These are phyloP conservation scores for Claviceps capensis DNA, from an alignment of 2,329 filamentous ascomycete genomes.

Conservation along the genomic window DNA sequence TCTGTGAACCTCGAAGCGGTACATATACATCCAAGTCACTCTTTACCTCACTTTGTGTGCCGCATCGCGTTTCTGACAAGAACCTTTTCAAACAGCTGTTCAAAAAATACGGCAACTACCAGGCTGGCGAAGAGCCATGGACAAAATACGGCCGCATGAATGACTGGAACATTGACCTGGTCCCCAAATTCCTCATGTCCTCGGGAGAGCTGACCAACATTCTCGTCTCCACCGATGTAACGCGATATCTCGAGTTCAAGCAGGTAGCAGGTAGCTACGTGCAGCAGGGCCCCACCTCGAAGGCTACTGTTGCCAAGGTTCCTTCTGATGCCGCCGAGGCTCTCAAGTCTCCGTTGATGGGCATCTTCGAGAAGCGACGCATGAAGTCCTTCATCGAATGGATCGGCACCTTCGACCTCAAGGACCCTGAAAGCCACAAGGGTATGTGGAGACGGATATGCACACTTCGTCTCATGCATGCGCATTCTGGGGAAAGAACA, in stretches of 20 bases:
- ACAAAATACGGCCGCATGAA: slow-evolving; percentile 93
- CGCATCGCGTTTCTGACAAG: slow-evolving; percentile 10
- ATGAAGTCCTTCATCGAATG: slow-evolving; percentile 96
- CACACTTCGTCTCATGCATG: not conserved
- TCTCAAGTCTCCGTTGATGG: slow-evolving; percentile 86
- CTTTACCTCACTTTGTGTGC: slow-evolving; percentile 1
- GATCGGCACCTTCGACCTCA: slow-evolving; percentile 73
- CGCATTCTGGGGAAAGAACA: not conserved
- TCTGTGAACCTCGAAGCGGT: slow-evolving; percentile 94
- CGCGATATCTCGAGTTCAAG: slow-evolving; percentile 81
- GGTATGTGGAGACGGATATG: slow-evolving; percentile 35
- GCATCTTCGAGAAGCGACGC: slow-evolving; percentile 91
- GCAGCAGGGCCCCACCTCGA: slow-evolving; percentile 69
- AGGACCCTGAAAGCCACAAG: slow-evolving; percentile 77
- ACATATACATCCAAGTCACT: slow-evolving; percentile 20
- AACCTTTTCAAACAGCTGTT: slow-evolving; percentile 51
- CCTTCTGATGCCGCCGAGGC: slow-evolving; percentile 87
- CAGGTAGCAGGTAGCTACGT: slow-evolving; percentile 94
- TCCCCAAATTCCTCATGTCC: slow-evolving; percentile 97
- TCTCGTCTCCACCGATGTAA: slow-evolving; percentile 87
- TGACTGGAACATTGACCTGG: slow-evolving; percentile 99
- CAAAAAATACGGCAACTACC: slow-evolving; percentile 86
- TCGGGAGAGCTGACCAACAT: slow-evolving; percentile 98
- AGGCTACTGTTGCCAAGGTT: slow-evolving; percentile 91
- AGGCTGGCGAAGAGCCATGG: slow-evolving; percentile 77